Evolutionary conservation across 768 basidiomycete genomes (phyloP).

Genomic region (Mycena venus): DNA sequence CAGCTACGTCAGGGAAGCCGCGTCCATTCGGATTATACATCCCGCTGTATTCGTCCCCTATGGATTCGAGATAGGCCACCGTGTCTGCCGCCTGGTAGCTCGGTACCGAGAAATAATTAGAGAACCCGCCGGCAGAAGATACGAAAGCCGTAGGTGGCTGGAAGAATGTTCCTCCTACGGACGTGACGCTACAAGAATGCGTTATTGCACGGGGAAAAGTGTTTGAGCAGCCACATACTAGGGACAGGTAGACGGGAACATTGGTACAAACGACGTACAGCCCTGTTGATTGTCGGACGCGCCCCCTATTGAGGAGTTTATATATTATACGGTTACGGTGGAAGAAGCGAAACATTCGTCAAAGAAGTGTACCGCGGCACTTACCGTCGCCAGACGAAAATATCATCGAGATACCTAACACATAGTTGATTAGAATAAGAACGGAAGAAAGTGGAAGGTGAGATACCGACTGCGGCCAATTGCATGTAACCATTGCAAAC

Average conservation of each 20-base stretch:
- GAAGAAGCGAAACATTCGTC: not conserved
- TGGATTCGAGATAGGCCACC: not conserved
- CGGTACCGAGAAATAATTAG: conserved; percentile 8
- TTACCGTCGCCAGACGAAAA: conserved; percentile 16
- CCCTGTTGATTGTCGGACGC: not conserved
- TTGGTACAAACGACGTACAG: conserved; percentile 17
- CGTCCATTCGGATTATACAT: conserved; percentile 3
- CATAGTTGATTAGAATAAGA: not conserved
- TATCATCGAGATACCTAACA: conserved; percentile 12
- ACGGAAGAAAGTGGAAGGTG: not conserved
- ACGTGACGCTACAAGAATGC: not conserved
- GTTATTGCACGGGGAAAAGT: not conserved
- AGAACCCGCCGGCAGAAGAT: conserved; percentile 15
- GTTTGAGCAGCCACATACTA: conserved; percentile 3
- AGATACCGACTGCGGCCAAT: conserved; percentile 6
- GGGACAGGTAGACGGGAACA: conserved; percentile 8
- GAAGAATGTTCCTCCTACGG: conserved; percentile 13
- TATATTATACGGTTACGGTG: not conserved
- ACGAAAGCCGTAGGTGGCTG: conserved; percentile 14
- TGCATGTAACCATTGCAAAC: conserved; percentile 19
- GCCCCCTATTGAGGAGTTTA: not conserved
- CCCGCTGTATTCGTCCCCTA: not conserved
- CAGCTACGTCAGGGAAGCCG: conserved; percentile 15
- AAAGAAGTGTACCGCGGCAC: not conserved
- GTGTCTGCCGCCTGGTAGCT: conserved; percentile 6